A percentile compares a stretch with the other conserved stretches of the same genome.
Evolutionary conservation across 2,329 filamentous ascomycete genomes (phyloP).

Genomic region (Gyromitra esculenta): DNA sequence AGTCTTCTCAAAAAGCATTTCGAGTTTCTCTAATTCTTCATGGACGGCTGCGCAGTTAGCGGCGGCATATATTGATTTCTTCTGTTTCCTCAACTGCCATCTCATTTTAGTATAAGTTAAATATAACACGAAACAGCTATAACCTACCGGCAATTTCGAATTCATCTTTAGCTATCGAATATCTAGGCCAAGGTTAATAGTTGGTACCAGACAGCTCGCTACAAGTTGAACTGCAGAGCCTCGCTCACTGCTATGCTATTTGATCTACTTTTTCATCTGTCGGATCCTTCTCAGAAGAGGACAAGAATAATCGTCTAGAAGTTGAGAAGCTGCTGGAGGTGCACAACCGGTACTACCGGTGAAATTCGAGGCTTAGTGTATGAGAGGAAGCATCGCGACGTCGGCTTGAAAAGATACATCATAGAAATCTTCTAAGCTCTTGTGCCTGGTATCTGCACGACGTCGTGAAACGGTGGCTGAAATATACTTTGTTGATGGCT

Average conservation of each 20-base stretch:
- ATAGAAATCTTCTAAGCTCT: not conserved
- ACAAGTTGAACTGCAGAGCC: not conserved
- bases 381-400: not conserved
- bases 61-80: slow-evolving; percentile 67
- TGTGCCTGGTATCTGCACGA: not conserved
- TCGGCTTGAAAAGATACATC: slow-evolving; percentile 3
- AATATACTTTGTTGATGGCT: not conserved
- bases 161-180: slow-evolving; percentile 24
- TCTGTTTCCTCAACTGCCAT: slow-evolving; percentile 64
- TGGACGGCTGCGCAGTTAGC: slow-evolving; percentile 67
- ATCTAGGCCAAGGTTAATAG: not conserved
- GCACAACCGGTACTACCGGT: not conserved
- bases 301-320: not conserved
- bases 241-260: slow-evolving; percentile 27
- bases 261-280: slow-evolving; percentile 22
- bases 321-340: not conserved
- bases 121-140: not conserved
- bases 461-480: not conserved
- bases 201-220: not conserved
- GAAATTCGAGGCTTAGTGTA: not conserved
- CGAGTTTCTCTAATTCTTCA: slow-evolving; percentile 65
- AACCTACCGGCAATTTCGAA: slow-evolving; percentile 30
- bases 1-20: slow-evolving; percentile 63
- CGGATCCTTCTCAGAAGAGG: not conserved
- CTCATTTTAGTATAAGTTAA: slow-evolving; percentile 61